A percentile compares a stretch with the other conserved stretches of the same genome.
phyloP scores from a whole-genome alignment of 1,284 basidiomycete species.

The Pseudomicrostroma phylloplanum region DNA sequence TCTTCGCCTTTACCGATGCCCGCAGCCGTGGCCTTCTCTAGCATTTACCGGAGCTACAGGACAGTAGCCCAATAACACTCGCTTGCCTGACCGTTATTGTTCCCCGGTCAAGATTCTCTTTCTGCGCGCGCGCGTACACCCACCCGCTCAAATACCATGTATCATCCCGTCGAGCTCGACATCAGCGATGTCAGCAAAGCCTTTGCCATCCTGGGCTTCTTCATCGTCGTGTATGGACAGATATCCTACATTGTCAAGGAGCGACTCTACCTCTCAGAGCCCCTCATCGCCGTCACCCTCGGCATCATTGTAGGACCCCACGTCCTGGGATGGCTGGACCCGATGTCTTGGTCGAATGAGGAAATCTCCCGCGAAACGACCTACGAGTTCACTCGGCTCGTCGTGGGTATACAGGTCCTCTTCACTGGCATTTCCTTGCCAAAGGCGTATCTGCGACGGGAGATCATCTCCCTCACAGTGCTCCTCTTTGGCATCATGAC shows the following conservation, averaged over 20 bases:
- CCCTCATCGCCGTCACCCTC: conserved; percentile 41
- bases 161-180: conserved; percentile 15
- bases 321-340: conserved; percentile 46
- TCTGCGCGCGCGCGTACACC: too few species aligned
- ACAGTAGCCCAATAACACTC: too few species aligned
- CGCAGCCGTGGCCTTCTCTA: too few species aligned
- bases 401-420: conserved; percentile 49
- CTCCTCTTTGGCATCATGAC: conserved; percentile 52
- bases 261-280: conserved; percentile 45
- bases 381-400: conserved; percentile 51
- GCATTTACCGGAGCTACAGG: too few species aligned
- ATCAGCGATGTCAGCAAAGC: conserved; percentile 40
- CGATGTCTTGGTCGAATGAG: conserved; percentile 31
- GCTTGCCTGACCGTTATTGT: too few species aligned
- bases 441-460: conserved; percentile 43
- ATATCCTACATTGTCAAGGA: conserved; percentile 46
- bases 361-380: conserved; percentile 40
- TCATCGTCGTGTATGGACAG: conserved; percentile 47
- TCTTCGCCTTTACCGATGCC: too few species aligned
- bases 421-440: conserved; percentile 53
- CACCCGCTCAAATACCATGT: too few species aligned
- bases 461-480: conserved; percentile 45
- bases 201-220: conserved; percentile 42
- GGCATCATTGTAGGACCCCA: conserved; percentile 45
- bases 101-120: too few species aligned